Evolutionary conservation across 371 early-diverging fungal species (phyloP).

Genomic region (Gilbertella persicaria): DNA sequence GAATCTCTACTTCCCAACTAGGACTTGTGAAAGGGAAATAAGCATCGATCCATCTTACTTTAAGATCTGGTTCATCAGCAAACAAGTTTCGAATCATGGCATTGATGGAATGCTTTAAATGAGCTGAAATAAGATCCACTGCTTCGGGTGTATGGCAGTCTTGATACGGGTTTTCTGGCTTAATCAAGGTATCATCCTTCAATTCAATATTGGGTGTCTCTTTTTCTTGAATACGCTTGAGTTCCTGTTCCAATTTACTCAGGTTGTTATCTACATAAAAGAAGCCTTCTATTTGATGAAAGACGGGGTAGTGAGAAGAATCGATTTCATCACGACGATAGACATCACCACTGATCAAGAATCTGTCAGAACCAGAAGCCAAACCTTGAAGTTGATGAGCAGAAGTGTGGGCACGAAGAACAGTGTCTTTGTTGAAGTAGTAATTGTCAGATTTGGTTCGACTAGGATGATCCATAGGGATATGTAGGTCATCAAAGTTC

Average conservation of each 20-base stretch:
- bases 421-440: constrained; percentile 78
- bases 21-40: constrained; percentile 97
- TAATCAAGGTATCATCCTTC: constrained; percentile 57
- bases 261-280: constrained; percentile 50
- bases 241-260: constrained; percentile 20
- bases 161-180: constrained; percentile 61
- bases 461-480: constrained; percentile 84
- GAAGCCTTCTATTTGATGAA: constrained; percentile 98
- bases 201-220: constrained; percentile 55
- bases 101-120: constrained; percentile 83
- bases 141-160: constrained; percentile 51
- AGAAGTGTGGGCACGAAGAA: constrained; percentile 94
- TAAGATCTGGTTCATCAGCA: constrained; percentile 61
- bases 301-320: constrained; percentile 93
- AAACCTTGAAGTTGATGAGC: constrained; percentile 90
- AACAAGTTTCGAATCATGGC: constrained; percentile 76
- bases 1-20: constrained; percentile 95
- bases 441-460: constrained; percentile 88
- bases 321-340: constrained; percentile 98
- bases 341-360: constrained; percentile 92
- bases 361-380: constrained; percentile 48
- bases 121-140: constrained; percentile 59
- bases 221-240: constrained; percentile 17
- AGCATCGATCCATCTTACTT: constrained; percentile 95
- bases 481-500: constrained; percentile 93